A percentile compares a stretch with the other conserved stretches of the same genome.
phyloP scores from a whole-genome alignment of 208 protist genomes.

The Leptomonas pyrrhocoris region DNA sequence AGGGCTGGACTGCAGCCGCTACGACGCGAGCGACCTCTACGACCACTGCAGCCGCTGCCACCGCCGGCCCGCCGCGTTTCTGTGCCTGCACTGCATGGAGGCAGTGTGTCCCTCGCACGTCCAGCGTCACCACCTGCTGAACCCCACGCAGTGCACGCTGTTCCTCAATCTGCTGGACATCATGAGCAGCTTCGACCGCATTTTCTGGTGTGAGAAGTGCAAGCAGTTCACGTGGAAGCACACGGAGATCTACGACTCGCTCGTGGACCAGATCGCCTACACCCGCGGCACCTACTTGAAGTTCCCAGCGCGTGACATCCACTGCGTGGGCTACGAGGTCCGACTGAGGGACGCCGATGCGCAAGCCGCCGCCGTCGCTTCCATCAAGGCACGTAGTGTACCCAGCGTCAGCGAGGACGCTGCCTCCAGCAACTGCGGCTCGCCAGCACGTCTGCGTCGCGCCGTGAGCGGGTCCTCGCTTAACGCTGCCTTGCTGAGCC shows the following conservation, averaged over 20 bases:
- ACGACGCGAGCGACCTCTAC: constrained; percentile 61
- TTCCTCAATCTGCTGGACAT: constrained; percentile 82
- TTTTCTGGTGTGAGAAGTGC: constrained; percentile 85
- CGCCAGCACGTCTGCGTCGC: neutral
- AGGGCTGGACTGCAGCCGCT: constrained; percentile 60
- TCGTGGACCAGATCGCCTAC: constrained; percentile 73
- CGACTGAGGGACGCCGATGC: constrained; percentile 32
- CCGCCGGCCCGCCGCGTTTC: constrained; percentile 65
- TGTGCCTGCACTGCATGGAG: constrained; percentile 72
- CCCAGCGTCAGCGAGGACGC: constrained; percentile 9
- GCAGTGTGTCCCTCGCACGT: constrained; percentile 79
- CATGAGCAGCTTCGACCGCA: constrained; percentile 75
- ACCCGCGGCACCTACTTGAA: constrained; percentile 69
- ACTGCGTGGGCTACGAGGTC: constrained; percentile 64
- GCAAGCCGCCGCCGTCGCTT: neutral
- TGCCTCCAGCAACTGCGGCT: neutral
- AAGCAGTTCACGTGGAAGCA: constrained; percentile 75
- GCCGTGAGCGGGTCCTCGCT: constrained; percentile 1
- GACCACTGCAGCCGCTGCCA: constrained; percentile 62
- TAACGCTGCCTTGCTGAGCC: neutral
- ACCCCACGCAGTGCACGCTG: constrained; percentile 50
- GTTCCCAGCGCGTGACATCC: constrained; percentile 61
- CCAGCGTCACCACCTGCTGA: constrained; percentile 42
- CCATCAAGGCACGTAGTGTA: neutral
- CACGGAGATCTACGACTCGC: constrained; percentile 73